Percentiles rank a stretch among this genome's conserved stretches.
These are phyloP conservation scores for Diphasiastrum complanatum DNA, from an alignment of 83 land plant species.

Conservation along the genomic window DNA sequence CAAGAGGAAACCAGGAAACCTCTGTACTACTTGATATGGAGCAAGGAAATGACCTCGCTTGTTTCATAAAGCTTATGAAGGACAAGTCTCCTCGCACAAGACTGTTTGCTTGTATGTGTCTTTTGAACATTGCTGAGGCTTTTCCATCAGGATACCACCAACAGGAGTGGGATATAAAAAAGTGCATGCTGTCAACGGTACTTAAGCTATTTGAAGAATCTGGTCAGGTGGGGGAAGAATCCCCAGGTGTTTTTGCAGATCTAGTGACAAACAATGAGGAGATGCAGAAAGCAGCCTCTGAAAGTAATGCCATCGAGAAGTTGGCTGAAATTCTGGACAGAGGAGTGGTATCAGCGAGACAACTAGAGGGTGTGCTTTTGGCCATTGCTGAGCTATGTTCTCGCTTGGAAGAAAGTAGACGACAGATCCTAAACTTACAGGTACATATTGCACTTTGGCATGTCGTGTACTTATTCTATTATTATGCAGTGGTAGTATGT, in stretches of 20 bases:
- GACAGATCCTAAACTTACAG: constrained; percentile 37
- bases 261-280: constrained; percentile 68
- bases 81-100: too few species aligned
- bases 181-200: constrained; percentile 46
- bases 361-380: constrained; percentile 70
- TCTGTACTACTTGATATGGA: not conserved
- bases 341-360: constrained; percentile 36
- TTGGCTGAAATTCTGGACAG: constrained; percentile 50
- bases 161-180: constrained; percentile 48
- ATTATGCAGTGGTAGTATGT: not conserved
- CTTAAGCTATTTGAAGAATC: constrained; percentile 73
- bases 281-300: constrained; percentile 59
- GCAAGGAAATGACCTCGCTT: not conserved
- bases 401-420: constrained; percentile 60
- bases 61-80: too few species aligned
- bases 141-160: too few species aligned
- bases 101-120: too few species aligned
- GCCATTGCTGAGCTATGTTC: constrained; percentile 79
- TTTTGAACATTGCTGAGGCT: too few species aligned
- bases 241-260: constrained; percentile 67
- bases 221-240: constrained; percentile 82
- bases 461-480: constrained; percentile 2
- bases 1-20: constrained; percentile 5
- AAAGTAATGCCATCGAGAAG: constrained; percentile 57
- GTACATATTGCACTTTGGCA: constrained; percentile 41